phyloP scores from a whole-genome alignment of 2,329 filamentous ascomycete genomes.

The Trichoderma guizhouense region DNA sequence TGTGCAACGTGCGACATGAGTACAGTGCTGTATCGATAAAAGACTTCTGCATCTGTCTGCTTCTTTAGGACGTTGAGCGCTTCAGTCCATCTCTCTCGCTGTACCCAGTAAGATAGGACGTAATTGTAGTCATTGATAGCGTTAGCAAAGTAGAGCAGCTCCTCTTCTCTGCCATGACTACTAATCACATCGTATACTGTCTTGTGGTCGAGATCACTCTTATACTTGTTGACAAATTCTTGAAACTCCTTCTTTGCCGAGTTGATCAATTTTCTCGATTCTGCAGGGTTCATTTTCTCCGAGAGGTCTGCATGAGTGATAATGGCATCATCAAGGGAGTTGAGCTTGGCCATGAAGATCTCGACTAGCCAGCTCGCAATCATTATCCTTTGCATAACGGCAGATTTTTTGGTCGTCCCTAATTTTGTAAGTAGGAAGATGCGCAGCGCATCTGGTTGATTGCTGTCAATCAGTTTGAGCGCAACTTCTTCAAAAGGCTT shows the following conservation, averaged over 20 bases:
- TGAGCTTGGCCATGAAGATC: constrained; percentile 95
- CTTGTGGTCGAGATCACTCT: constrained; percentile 80
- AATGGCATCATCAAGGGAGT: constrained; percentile 90
- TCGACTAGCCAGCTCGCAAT: constrained; percentile 93
- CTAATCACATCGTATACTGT: constrained; percentile 95
- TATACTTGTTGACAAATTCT: constrained; percentile 82
- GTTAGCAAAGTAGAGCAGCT: constrained; percentile 87
- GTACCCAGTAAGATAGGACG: constrained; percentile 94
- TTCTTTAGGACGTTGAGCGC: constrained; percentile 85
- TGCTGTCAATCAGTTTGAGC: constrained; percentile 82
- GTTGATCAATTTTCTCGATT: constrained; percentile 69
- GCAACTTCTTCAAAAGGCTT: constrained; percentile 97
- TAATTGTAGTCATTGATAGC: constrained; percentile 90
- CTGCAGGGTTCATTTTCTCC: constrained; percentile 66
- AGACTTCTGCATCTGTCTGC: constrained; percentile 87
- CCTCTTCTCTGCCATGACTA: constrained; percentile 90
- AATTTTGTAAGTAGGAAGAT: constrained; percentile 88
- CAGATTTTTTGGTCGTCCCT: constrained; percentile 73
- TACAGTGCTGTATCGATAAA: constrained; percentile 96
- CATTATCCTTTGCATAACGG: constrained; percentile 91
- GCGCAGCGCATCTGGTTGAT: constrained; percentile 83
- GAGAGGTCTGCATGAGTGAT: constrained; percentile 80
- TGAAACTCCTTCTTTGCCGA: constrained; percentile 75
- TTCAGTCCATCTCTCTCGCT: constrained; percentile 87
- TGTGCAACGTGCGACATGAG: constrained; percentile 84